A percentile compares a stretch with the other conserved stretches of the same genome.
Conservation (phyloP, 2,329 filamentous ascomycete species). For the Claviceps capensis region DNA sequence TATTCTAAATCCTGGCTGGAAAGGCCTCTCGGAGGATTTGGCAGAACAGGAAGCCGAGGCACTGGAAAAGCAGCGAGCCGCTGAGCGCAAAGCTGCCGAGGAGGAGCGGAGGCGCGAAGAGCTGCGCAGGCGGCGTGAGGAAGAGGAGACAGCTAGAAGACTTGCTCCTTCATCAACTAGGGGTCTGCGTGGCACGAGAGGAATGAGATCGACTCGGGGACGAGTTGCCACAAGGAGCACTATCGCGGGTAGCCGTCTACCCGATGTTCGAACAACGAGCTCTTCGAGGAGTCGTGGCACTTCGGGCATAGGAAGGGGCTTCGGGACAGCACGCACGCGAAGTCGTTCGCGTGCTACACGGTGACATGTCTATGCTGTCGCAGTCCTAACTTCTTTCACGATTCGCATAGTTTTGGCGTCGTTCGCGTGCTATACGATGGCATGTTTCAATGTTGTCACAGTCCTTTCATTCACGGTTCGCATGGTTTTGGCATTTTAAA, state of each 20-base stretch:
- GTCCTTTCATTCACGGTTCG: not conserved
- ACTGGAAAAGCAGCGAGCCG: conserved; percentile 57
- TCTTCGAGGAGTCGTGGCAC: conserved; percentile 18
- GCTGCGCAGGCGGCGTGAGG: conserved; percentile 47
- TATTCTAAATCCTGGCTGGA: conserved; percentile 78
- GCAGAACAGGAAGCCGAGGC: conserved; percentile 77
- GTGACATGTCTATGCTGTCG: conserved; percentile 4
- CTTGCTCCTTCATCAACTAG: conserved; percentile 16
- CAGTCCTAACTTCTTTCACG: not conserved
- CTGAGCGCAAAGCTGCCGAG: conserved; percentile 62
- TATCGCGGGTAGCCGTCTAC: conserved; percentile 14
- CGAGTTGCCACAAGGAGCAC: conserved; percentile 15
- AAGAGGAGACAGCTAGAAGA: conserved; percentile 35
- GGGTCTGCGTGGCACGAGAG: conserved; percentile 17
- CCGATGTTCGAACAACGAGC: conserved; percentile 15
- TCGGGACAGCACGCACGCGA: conserved; percentile 17
- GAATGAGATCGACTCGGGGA: conserved; percentile 16
- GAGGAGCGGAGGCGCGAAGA: conserved; percentile 68
- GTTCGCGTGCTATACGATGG: conserved; percentile 19
- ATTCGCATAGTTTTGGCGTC: conserved; percentile 8
- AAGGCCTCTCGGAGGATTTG: conserved; percentile 76
- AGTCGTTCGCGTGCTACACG: conserved; percentile 21
- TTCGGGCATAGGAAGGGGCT: conserved; percentile 22
- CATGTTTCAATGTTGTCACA: not conserved
- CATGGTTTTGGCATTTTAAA: conserved; percentile 2